Evolutionary conservation across 148 eudicot genomes (phyloP).

Genomic region (Salicornia ramosissima): DNA sequence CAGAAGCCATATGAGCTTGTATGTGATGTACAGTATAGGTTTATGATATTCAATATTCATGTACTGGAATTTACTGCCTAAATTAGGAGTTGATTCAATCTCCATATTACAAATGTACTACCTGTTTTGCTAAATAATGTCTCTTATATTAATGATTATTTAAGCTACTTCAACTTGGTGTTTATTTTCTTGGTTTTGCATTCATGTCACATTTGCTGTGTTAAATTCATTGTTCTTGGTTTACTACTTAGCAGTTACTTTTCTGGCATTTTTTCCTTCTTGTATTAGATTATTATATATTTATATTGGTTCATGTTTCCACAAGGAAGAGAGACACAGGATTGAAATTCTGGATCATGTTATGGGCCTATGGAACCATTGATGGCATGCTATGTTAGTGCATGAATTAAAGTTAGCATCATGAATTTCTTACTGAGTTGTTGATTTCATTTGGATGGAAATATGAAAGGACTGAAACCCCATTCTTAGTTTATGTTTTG

Average conservation of each 20-base stretch:
- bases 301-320: background rate
- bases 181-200: background rate
- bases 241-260: background rate
- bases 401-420: background rate
- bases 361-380: background rate
- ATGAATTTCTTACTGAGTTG: background rate
- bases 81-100: background rate
- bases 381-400: background rate
- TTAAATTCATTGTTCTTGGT: background rate
- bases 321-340: background rate
- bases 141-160: background rate
- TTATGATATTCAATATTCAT: background rate
- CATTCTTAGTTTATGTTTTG: background rate
- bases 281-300: background rate
- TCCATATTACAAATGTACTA: background rate
- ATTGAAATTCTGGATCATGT: background rate
- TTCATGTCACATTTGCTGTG: background rate
- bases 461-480: no score
- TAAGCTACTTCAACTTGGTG: background rate
- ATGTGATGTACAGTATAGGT: background rate
- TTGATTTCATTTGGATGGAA: background rate
- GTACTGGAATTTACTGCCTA: background rate
- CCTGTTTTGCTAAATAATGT: background rate
- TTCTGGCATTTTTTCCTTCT: background rate
- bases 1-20: background rate